Evolutionary conservation across 768 basidiomycete genomes (phyloP).

Genomic region (Suillus luteus): DNA sequence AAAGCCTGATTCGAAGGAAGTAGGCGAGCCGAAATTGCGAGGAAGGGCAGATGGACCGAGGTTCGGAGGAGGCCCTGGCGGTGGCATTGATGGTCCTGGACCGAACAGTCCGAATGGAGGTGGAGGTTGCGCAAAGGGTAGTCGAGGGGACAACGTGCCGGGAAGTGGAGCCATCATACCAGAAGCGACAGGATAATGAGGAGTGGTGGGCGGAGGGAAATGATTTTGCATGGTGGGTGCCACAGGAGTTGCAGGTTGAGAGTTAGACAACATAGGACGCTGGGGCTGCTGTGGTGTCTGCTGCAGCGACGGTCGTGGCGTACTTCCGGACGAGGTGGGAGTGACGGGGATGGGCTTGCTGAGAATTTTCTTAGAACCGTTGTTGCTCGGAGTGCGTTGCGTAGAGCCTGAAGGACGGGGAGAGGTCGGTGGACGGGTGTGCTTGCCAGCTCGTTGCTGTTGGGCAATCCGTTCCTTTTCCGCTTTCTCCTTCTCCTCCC

Average conservation of each 20-base stretch:
- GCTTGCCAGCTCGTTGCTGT: slow-evolving; percentile 52
- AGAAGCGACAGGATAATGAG: slow-evolving; percentile 49
- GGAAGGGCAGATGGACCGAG: slow-evolving; percentile 58
- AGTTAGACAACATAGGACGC: slow-evolving; percentile 35
- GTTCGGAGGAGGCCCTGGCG: slow-evolving; percentile 43
- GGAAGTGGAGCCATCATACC: slow-evolving; percentile 45
- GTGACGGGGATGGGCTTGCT: slow-evolving; percentile 43
- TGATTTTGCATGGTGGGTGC: slow-evolving; percentile 31
- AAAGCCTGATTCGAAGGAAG: slow-evolving; percentile 54
- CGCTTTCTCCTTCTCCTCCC: slow-evolving; percentile 61
- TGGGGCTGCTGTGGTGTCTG: slow-evolving; percentile 41
- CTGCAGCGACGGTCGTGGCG: slow-evolving; percentile 27
- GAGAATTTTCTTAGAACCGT: slow-evolving; percentile 63
- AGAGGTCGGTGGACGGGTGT: slow-evolving; percentile 51
- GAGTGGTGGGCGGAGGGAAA: slow-evolving; percentile 46
- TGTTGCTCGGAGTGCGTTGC: slow-evolving; percentile 48
- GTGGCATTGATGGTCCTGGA: slow-evolving; percentile 46
- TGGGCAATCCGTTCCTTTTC: slow-evolving; percentile 44
- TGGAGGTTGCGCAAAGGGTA: slow-evolving; percentile 47
- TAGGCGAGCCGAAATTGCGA: slow-evolving; percentile 51
- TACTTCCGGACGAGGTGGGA: slow-evolving; percentile 24
- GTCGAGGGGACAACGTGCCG: slow-evolving; percentile 53
- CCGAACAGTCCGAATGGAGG: slow-evolving; percentile 51
- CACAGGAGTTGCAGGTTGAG: slow-evolving; percentile 51
- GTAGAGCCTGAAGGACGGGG: slow-evolving; percentile 53